Base-by-base conservation (phyloP, 1,284 basidiomycete genomes). In the Entoloma clypeatum region DNA sequence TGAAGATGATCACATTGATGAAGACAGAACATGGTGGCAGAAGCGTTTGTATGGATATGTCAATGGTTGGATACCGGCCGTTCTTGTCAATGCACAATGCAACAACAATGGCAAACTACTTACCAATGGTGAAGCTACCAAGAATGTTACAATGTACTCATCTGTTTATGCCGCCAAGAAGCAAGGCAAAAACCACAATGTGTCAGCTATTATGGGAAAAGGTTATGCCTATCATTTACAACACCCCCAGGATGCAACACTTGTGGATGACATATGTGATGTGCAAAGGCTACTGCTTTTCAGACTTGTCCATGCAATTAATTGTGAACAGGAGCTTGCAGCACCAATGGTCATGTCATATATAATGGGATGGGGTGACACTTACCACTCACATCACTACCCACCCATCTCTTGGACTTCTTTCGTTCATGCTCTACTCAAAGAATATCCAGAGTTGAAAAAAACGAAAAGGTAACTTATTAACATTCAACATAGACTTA, bases 281-380 rank as follows among this genome's bases (percentile, higher is more conserved):
- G 53, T 6, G 39, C 52, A 1, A 48, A 33, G 23, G 2, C 11
- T 40, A 5, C 16, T 45, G 21, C 29, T 45, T 7, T 37, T 40
- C 13, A 10, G 21, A 9, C 19, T 33, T 3, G 39, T 35, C 2
- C 18, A 64, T 35, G 43, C 55, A 0, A 39, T 67, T 8, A 63
- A 57, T 27, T 39, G 49, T 0, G 48, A 64, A 36, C 61, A 64
- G 40, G 65, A 68, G 33, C 23, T 68, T 1, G 43, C 55, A 2
- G 59, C 50, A 0, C 59, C 57, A 0, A 54, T 60, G 52, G 57
- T 67, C 0, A 55, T 64, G 1, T 53, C 50, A 1, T 64, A 62
- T 40, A 39, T 65, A 2, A 60, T 64, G 62, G 62, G 58, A 2
- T 62, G 57, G 60, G 63, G 61, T 0, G 64, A 67, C 29, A 40